Evolutionary conservation across 768 basidiomycete species (phyloP).

Genomic region (Lyophyllum semitale): DNA sequence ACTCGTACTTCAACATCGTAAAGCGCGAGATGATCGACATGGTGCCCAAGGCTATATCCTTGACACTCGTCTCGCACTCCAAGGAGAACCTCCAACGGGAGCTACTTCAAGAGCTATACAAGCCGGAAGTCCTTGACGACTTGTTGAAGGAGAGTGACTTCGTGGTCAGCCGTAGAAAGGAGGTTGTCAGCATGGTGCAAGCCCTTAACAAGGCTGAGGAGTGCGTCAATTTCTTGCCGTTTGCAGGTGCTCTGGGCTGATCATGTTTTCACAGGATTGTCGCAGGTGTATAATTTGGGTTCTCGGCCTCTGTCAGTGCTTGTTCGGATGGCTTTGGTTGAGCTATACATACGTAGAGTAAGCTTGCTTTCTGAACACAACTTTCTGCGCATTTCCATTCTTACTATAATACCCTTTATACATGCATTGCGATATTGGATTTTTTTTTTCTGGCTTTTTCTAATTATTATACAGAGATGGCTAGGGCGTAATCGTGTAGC

Average conservation of each 20-base stretch:
- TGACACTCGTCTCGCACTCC: constrained; percentile 88
- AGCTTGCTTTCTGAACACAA: constrained; percentile 30
- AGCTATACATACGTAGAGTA: constrained; percentile 12
- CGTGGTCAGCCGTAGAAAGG: constrained; percentile 88
- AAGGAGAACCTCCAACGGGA: constrained; percentile 96
- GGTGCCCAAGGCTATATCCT: constrained; percentile 94
- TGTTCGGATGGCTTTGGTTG: constrained; percentile 4
- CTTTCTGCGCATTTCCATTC: constrained; percentile 13
- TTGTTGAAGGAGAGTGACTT: constrained; percentile 93
- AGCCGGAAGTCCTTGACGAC: constrained; percentile 93
- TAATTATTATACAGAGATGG: constrained; percentile 3
- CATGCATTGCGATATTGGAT: constrained; percentile 21
- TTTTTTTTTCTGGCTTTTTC: constrained; percentile 14
- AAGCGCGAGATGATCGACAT: constrained; percentile 99
- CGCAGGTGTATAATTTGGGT: constrained; percentile 50
- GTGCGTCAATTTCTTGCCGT: constrained; percentile 46
- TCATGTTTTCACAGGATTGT: constrained; percentile 50
- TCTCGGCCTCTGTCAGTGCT: not conserved
- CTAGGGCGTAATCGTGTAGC: not conserved
- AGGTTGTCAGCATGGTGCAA: constrained; percentile 89
- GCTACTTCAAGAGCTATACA: constrained; percentile 94
- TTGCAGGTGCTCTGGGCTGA: not conserved
- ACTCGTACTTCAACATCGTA: constrained; percentile 97
- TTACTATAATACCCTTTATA: constrained; percentile 33
- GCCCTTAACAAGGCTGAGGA: constrained; percentile 98